A percentile compares a stretch with the other conserved stretches of the same genome.
phyloP scores from a whole-genome alignment of 495 filamentous ascomycete genomes.

The Penicillium psychrofluorescens region DNA sequence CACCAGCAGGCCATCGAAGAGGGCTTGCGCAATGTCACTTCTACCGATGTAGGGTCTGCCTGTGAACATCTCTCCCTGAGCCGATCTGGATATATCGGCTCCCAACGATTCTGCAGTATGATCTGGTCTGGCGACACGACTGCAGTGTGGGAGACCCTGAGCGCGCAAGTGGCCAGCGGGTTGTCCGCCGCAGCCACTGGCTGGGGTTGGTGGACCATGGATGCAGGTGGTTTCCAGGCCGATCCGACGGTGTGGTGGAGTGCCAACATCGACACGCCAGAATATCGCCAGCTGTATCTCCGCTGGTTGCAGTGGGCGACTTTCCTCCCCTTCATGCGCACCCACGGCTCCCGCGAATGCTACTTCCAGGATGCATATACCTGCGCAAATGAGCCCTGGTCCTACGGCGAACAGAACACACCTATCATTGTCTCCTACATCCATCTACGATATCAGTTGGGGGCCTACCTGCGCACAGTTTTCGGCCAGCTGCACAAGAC shows the following conservation, averaged over 20 bases:
- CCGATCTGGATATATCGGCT: slow-evolving; percentile 24
- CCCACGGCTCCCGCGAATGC: slow-evolving; percentile 18
- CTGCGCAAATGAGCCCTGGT: slow-evolving; percentile 27
- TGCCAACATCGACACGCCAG: slow-evolving; percentile 16
- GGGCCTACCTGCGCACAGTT: slow-evolving; percentile 10
- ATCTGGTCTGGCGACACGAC: slow-evolving; percentile 27
- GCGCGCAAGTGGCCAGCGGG: slow-evolving; percentile 18
- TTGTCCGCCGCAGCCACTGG: slow-evolving; percentile 21
- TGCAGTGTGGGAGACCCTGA: slow-evolving; percentile 22
- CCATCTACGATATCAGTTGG: slow-evolving; percentile 18
- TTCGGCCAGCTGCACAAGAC: slow-evolving; percentile 15
- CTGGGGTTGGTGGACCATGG: slow-evolving; percentile 26
- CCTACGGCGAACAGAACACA: slow-evolving; percentile 19
- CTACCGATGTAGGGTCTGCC: slow-evolving; percentile 7
- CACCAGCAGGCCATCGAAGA: slow-evolving; percentile 25
- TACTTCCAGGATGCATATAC: slow-evolving; percentile 15
- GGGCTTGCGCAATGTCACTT: slow-evolving; percentile 19
- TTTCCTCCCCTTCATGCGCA: slow-evolving; percentile 26
- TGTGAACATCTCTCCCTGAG: slow-evolving; percentile 21
- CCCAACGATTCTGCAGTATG: slow-evolving; percentile 23
- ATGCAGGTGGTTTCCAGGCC: slow-evolving; percentile 24
- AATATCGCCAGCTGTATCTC: slow-evolving; percentile 23
- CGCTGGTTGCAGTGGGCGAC: slow-evolving; percentile 25
- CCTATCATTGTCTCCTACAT: slow-evolving; percentile 20
- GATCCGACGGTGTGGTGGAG: slow-evolving; percentile 22